Evolutionary conservation across 2,329 filamentous ascomycete genomes (phyloP), one percentile per base, ranked within the genome.

Genomic region (Neofusicoccum umdonicola): DNA sequence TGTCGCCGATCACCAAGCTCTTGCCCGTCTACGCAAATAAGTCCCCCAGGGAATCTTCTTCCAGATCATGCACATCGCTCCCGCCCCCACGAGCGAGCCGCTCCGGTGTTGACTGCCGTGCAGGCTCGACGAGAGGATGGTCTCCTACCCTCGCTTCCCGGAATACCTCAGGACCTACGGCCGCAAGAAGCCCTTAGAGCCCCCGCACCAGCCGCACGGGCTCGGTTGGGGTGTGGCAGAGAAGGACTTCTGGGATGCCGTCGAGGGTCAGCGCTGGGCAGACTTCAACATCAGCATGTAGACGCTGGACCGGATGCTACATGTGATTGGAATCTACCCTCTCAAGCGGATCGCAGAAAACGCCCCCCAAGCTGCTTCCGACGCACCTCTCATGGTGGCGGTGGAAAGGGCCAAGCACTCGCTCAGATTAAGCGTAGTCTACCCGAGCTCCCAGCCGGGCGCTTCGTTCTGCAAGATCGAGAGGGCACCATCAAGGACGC

Each of bases 401-500:
- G 80, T 44, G 76, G 75, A 1, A 70, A 72, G 8, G 80, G 80
- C 0, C 76, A 81, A n/a, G 76, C 79, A 52, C 73, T 73, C n/a
- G 68, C 69, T 4, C 66, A 69, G 4, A 69, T 82, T 7, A 72
- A 69, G 45, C 66, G 69, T 17, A 71, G 69, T 22, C 75, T 72
- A 60, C 76, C 77, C 3, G 56, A 71, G 37, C 63, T 81, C 2
- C 67, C 70, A 1, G 75, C 76, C 0, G 44, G 61, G 11, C 68
- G 72, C 4, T 67, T 81, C 3, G 69, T 82, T 9, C 67, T 83
- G 3, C 76, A 83, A 65, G 81, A 83, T 64, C 68, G 45, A 74
- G 4, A 73, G 1, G 65, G 72, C 27, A 71, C 71, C 2, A 69
- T 80, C n/a, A 65, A 69, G 7, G 66, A 71, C 3, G 68, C 74